Conservation (phyloP, 2,329 filamentous ascomycete genomes). For the Pseudogymnoascus sp. region DNA sequence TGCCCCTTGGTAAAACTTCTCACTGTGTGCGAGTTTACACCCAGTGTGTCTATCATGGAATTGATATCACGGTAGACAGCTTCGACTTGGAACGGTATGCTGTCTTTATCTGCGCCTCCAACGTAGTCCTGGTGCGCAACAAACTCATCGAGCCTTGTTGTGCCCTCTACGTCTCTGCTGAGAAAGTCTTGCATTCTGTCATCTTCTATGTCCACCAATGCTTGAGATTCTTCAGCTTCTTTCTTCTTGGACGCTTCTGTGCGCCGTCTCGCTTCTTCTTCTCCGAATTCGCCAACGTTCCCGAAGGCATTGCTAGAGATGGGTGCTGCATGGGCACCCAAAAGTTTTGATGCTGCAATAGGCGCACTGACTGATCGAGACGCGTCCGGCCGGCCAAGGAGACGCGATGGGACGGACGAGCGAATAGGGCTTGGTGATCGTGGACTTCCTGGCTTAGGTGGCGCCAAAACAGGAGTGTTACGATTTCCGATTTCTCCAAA, state of each 20-base stretch:
- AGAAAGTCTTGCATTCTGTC: conserved; percentile 59
- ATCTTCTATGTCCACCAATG: conserved; percentile 61
- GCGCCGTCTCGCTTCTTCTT: conserved; percentile 24
- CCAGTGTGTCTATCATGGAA: conserved; percentile 89
- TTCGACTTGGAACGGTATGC: conserved; percentile 55
- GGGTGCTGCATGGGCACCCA: conserved; percentile 41
- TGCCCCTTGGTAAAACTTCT: conserved; percentile 60
- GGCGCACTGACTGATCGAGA: conserved; percentile 54
- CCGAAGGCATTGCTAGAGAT: conserved; percentile 16
- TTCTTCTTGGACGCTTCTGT: conserved; percentile 41
- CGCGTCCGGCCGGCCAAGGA: conserved; percentile 39
- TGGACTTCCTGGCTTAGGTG: conserved; percentile 48
- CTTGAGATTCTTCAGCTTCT: conserved; percentile 48
- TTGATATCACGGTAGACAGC: conserved; percentile 73
- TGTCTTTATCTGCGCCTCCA: conserved; percentile 39
- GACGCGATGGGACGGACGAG: conserved; percentile 44
- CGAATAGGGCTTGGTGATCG: conserved; percentile 68
- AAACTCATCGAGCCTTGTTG: conserved; percentile 57
- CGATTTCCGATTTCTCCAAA: conserved; percentile 49
- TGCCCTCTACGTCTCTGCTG: conserved; percentile 52
- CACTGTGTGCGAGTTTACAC: conserved; percentile 66
- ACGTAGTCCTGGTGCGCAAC: conserved; percentile 52
- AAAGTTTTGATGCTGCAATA: conserved; percentile 48
- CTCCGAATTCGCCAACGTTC: conserved; percentile 18
- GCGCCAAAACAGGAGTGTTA: conserved; percentile 47